Evolutionary conservation across 345 rosid genomes (phyloP).

Genomic region (Anacardium occidentale): DNA sequence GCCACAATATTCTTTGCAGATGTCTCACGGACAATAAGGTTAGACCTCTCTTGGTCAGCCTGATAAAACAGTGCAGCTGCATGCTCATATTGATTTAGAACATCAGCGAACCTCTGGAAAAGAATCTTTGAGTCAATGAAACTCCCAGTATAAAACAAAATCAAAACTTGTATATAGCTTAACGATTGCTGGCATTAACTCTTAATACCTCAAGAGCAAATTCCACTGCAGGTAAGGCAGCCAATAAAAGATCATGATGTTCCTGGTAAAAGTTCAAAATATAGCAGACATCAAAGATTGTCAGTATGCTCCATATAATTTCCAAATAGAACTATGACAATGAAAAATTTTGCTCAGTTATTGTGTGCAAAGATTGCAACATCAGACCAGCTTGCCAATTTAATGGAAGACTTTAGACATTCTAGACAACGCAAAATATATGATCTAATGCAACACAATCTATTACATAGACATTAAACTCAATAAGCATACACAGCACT

Average conservation of each 20-base stretch:
- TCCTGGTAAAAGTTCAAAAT: constrained; percentile 48
- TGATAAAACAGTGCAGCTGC: constrained; percentile 61
- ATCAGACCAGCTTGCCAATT: constrained; percentile 3
- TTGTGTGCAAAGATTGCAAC: constrained; percentile 4
- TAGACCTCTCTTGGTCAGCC: constrained; percentile 84
- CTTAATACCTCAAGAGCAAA: constrained; percentile 74
- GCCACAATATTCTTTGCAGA: constrained; percentile 80
- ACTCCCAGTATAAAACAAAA: constrained; percentile 3
- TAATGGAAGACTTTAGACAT: constrained; percentile 13
- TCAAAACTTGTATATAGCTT: constrained; percentile 13
- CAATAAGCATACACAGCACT: neutral
- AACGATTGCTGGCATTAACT: constrained; percentile 20
- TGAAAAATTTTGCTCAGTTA: neutral
- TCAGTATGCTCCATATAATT: constrained; percentile 14
- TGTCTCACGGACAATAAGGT: constrained; percentile 63
- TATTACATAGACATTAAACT: neutral
- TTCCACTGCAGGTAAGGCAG: constrained; percentile 74
- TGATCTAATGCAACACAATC: neutral
- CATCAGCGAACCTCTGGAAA: constrained; percentile 71
- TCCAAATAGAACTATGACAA: constrained; percentile 12
- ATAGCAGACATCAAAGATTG: constrained; percentile 17
- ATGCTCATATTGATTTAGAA: constrained; percentile 69
- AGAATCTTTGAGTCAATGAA: constrained; percentile 23
- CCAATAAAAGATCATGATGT: constrained; percentile 83
- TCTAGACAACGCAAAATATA: constrained; percentile 12